Conservation (phyloP, 2,329 filamentous ascomycete species). For the Aspergillus carbonarius region DNA sequence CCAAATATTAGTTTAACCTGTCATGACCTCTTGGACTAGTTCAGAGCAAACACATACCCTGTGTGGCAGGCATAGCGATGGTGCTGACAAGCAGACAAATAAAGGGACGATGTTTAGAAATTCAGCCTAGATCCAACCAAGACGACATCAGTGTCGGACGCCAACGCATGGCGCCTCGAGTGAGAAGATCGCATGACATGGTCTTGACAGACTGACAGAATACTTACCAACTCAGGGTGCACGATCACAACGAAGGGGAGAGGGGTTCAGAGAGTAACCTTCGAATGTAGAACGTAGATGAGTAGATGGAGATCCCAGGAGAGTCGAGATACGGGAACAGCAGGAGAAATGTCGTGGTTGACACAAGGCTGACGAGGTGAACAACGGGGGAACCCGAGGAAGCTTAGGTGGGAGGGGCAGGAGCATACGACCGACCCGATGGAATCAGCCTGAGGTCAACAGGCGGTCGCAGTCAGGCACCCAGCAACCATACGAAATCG, state of each 20-base stretch:
- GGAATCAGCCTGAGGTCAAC: conserved; percentile 22
- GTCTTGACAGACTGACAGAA: neutral
- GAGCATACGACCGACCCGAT: conserved; percentile 11
- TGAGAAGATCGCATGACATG: neutral
- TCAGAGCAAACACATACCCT: conserved; percentile 20
- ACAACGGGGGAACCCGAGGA: conserved; percentile 10
- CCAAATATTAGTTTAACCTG: conserved; percentile 8
- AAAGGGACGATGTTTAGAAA: neutral
- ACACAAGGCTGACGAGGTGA: conserved; percentile 9
- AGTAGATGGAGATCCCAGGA: neutral
- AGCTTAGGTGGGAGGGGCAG: conserved; percentile 17
- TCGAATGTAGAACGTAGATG: neutral
- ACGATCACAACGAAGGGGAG: neutral
- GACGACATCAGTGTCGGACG: neutral
- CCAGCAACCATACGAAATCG: conserved; percentile 9
- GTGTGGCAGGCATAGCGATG: conserved; percentile 23
- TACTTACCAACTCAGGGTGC: neutral
- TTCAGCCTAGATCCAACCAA: neutral
- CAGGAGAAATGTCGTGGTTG: conserved; percentile 2
- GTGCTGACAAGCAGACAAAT: neutral
- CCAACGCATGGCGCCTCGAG: neutral
- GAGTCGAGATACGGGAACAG: neutral
- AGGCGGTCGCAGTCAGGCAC: conserved; percentile 17
- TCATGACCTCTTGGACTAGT: neutral
- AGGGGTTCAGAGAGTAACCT: neutral